Evolutionary conservation across 169 alveolate genomes (phyloP).

Genomic region (Eimeria acervulina): DNA sequence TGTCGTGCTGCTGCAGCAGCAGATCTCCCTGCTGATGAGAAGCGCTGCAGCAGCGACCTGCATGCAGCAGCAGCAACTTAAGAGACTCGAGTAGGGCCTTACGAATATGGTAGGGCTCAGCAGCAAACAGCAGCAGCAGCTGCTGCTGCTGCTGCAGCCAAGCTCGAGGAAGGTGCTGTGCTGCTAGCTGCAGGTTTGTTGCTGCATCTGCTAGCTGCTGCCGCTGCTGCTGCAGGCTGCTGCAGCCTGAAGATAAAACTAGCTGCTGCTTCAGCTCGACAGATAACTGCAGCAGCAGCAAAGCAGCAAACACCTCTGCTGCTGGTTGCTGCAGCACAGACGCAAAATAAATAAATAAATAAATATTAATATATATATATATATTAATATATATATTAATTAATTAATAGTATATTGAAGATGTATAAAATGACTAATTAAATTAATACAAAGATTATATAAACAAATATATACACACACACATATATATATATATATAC

Average conservation of each 20-base stretch:
- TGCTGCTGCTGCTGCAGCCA: conserved; percentile 27
- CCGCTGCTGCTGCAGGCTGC: conserved; percentile 45
- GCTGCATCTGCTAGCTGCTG: conserved; percentile 12
- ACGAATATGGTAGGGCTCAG: conserved; percentile 44
- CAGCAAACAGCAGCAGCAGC: conserved; percentile 68
- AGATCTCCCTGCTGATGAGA: not conserved
- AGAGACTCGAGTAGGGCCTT: conserved; percentile 43
- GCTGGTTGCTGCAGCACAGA: not conserved
- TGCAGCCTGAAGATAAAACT: not conserved
- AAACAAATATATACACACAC: not conserved
- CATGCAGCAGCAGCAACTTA: conserved; percentile 10
- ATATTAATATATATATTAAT: too few species aligned
- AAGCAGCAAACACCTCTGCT: not conserved
- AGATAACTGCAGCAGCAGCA: conserved; percentile 30
- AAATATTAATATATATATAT: too few species aligned
- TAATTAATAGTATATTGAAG: too few species aligned
- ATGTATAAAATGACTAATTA: too few species aligned
- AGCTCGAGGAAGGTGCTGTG: conserved; percentile 18
- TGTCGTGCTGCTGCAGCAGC: not conserved
- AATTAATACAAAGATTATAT: not conserved
- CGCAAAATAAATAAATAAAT: too few species aligned
- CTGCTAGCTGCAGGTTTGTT: not conserved
- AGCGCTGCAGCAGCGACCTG: not conserved
- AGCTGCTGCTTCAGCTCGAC: conserved; percentile 58
- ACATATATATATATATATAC: not conserved